phyloP scores from a whole-genome alignment of 2,329 filamentous ascomycete genomes.

The Metarhizium guizhouense region DNA sequence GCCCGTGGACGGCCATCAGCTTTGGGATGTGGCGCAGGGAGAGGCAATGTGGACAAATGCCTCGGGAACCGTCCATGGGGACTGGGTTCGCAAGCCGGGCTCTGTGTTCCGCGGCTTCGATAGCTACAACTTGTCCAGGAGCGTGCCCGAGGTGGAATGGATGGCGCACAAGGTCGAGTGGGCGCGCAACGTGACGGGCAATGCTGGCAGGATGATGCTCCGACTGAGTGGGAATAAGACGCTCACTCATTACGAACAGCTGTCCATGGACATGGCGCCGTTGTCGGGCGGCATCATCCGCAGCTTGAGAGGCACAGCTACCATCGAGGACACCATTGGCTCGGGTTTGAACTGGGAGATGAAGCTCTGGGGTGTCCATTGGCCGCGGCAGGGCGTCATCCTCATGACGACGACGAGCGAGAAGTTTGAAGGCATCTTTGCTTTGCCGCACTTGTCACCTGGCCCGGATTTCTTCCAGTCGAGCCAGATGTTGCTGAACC shows the following conservation, averaged over 20 bases:
- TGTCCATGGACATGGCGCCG: slow-evolving; percentile 21
- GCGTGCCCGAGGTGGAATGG: slow-evolving; percentile 60
- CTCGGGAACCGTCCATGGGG: slow-evolving; percentile 67
- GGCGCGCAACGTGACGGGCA: slow-evolving; percentile 72
- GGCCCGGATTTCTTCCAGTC: slow-evolving; percentile 45
- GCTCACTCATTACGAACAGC: slow-evolving; percentile 34
- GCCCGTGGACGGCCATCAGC: slow-evolving; percentile 30
- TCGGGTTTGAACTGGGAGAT: slow-evolving; percentile 69
- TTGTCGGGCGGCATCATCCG: slow-evolving; percentile 49
- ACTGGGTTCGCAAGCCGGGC: slow-evolving; percentile 56
- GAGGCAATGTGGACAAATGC: slow-evolving; percentile 64
- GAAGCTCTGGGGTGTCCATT: slow-evolving; percentile 76
- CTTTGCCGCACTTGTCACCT: slow-evolving; percentile 72
- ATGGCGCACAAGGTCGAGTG: slow-evolving; percentile 50
- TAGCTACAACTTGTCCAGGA: slow-evolving; percentile 55
- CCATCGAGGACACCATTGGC: slow-evolving; percentile 60
- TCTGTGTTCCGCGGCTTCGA: slow-evolving; percentile 36
- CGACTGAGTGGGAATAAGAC: slow-evolving; percentile 50
- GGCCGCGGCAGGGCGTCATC: slow-evolving; percentile 68
- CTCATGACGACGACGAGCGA: slow-evolving; percentile 85
- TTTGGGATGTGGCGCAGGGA: slow-evolving; percentile 28
- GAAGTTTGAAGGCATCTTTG: slow-evolving; percentile 88
- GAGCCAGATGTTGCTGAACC: slow-evolving; percentile 59
- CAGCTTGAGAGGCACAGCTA: slow-evolving; percentile 60
- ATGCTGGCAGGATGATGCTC: slow-evolving; percentile 59